Evolutionary conservation across 2,329 filamentous ascomycete species (phyloP), one percentile per base, ranked within the genome.

Genomic region (Trichoderma aggressivum): DNA sequence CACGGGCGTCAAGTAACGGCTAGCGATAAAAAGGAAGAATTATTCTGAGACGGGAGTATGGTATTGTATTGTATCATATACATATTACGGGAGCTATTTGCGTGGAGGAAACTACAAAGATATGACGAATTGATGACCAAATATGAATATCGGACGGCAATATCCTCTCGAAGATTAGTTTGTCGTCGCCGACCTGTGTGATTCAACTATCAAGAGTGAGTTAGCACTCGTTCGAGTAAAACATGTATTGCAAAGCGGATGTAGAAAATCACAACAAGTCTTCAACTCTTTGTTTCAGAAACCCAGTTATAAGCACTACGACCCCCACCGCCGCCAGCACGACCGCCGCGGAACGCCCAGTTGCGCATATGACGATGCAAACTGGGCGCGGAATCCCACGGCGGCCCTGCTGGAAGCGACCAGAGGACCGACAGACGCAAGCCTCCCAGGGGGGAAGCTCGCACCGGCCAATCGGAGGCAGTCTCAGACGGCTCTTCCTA

Each of bases 401-500:
- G 60, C 47, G 32, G 59, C 14, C 43, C 30, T 62, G 58, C 71
- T 71, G 72, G 47, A 59, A 68, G 71, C 70, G 26, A 66, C 56
- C 64, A 67, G 62, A 61, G 71, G 64, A 56, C 32, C 53, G 50
- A 68, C 65, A 53, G 70, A 55, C 21, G 34, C 59, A 32, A 70
- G 62, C 28, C 47, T 32, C 65, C 65, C 56, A 36, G 39, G 30
- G 32, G 65, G 65, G 56, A 32, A 21, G 18, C 56, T 26, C 16
- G 39, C 30, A 58, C 68, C 66, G 32, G 65, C 26, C 26, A 70
- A 71, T 64, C 76, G 76, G 71, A 75, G 76, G 78, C 75, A 74
- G 82, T 84, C 82, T 84, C 77, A 84, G 81, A 84, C 82, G 82
- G 82, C 82, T 84, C 82, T 84, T 84, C 82, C 82, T 84, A 81